Base-by-base conservation (phyloP, 352 stramenopile genomes). In the Phytophthora sansomeana region DNA sequence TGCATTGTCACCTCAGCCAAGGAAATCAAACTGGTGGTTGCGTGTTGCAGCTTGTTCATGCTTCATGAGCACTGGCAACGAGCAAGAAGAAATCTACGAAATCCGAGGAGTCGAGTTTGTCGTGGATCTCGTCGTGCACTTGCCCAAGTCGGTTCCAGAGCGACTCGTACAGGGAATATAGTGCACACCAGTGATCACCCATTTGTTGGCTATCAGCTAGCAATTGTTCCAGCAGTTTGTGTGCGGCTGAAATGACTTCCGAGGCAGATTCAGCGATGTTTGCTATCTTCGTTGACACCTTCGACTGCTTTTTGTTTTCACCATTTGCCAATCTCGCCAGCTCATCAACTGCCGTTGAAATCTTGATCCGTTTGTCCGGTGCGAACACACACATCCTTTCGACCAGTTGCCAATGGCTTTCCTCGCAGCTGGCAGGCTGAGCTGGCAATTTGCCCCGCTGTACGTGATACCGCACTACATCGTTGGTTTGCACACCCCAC, bases 291-390 rank as follows among this genome's bases (percentile, higher is more conserved):
- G 16, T 13, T 26, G n/a, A 4, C n/a, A n/a, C n/a, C n/a, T n/a
- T n/a, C n/a, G n/a, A n/a, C n/a, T n/a, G n/a, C n/a, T n/a, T n/a
- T n/a, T n/a, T n/a, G n/a, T n/a, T n/a, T n/a, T n/a, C n/a, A n/a
- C 5, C 41, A 16, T 38, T 14, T 33, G 42, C 42, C 17, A 49
- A 10, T 21, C 3, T 8, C 9, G 19, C 24, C 43, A 51, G 19
- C 6, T 51, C 24, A 14, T 51, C 43, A 4, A 51, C 43, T 26
- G 33, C 43, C 5, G 43, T 51, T 8, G 43, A 51, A 16, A 51
- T 51, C 14, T 35, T 33, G 13, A 51, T 19, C 14, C 43, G 24
- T 11, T 51, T 36, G 10, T 35, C 13, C 24, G 21, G 43, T 19
- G 21, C 21, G 21, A 24, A 24, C 21, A 24, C 21, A 24, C 21